phyloP scores from a whole-genome alignment of 371 early-diverging fungal species.

The Furculomyces boomerangus region DNA sequence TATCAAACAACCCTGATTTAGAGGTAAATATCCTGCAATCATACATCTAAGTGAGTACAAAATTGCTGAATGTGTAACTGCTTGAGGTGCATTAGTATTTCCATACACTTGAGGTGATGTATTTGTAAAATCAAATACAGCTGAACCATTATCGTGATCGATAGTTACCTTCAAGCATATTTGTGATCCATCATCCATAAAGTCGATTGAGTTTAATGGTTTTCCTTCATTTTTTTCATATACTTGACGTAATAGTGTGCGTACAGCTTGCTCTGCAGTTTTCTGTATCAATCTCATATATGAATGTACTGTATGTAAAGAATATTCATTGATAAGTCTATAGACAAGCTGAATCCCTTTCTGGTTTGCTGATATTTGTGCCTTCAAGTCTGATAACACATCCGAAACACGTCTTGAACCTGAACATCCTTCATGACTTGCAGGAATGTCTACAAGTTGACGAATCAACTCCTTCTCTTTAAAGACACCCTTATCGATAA shows the following conservation, averaged over 20 bases:
- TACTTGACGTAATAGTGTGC: constrained; percentile 43
- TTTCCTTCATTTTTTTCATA: constrained; percentile 14
- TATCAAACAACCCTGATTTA: constrained; percentile 85
- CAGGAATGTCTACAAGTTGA: constrained; percentile 61
- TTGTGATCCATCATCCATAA: constrained; percentile 87
- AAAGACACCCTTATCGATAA: constrained; percentile 64
- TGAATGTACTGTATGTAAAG: constrained; percentile 70
- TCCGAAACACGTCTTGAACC: constrained; percentile 74
- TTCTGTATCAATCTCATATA: constrained; percentile 76
- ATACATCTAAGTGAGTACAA: constrained; percentile 87
- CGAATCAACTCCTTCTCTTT: constrained; percentile 54
- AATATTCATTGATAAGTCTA: constrained; percentile 63
- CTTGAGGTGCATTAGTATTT: constrained; percentile 43
- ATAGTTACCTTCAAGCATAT: constrained; percentile 64
- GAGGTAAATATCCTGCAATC: constrained; percentile 72
- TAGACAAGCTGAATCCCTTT: constrained; percentile 73
- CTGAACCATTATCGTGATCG: constrained; percentile 37
- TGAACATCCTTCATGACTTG: constrained; percentile 63
- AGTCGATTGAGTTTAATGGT: constrained; percentile 45
- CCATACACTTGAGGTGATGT: constrained; percentile 75
- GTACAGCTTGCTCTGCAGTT: constrained; percentile 79
- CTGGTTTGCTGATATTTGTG: constrained; percentile 91
- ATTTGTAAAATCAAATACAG: constrained; percentile 82
- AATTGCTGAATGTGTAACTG: constrained; percentile 71
- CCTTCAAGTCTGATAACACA: constrained; percentile 84